Evolutionary conservation across 2,329 filamentous ascomycete genomes (phyloP).

Genomic region (Penicillium glabrum): DNA sequence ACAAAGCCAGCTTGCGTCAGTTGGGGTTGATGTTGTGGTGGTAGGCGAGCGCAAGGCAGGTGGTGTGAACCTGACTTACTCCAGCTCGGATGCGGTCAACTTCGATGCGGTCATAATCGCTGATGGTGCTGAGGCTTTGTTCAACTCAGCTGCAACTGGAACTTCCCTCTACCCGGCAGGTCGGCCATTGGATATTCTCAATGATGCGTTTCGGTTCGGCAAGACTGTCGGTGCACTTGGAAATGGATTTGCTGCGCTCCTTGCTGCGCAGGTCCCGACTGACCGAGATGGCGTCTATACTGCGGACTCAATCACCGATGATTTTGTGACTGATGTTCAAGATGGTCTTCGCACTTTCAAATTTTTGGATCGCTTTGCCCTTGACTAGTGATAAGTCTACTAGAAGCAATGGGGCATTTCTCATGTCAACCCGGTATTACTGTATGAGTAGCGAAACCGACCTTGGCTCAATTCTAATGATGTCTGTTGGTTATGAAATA

Average conservation of each 20-base stretch:
- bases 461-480: too few relatives aligned
- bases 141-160: slow-evolving; percentile 46
- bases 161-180: slow-evolving; percentile 64
- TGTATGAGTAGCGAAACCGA: too few relatives aligned
- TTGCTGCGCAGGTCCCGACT: slow-evolving; percentile 45
- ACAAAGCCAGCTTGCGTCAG: slow-evolving; percentile 39
- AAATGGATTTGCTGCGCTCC: slow-evolving; percentile 37
- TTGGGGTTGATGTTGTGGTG: slow-evolving; percentile 57
- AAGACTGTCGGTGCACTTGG: slow-evolving; percentile 68
- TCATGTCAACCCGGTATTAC: too few relatives aligned
- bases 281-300: slow-evolving; percentile 38
- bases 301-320: slow-evolving; percentile 31
- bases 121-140: slow-evolving; percentile 55
- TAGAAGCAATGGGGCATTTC: too few relatives aligned
- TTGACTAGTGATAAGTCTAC: slow-evolving; percentile 42
- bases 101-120: slow-evolving; percentile 56
- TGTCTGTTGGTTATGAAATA: too few relatives aligned
- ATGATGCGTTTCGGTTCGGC: slow-evolving; percentile 65
- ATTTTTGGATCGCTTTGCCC: slow-evolving; percentile 63
- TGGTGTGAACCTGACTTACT: slow-evolving; percentile 65
- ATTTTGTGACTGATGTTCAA: slow-evolving; percentile 50
- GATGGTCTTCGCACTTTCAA: slow-evolving; percentile 64
- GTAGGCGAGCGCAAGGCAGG: slow-evolving; percentile 59
- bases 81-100: slow-evolving; percentile 57
- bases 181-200: slow-evolving; percentile 64